phyloP scores from a whole-genome alignment of 2,329 filamentous ascomycete genomes.

The Talaromyces rugulosus region DNA sequence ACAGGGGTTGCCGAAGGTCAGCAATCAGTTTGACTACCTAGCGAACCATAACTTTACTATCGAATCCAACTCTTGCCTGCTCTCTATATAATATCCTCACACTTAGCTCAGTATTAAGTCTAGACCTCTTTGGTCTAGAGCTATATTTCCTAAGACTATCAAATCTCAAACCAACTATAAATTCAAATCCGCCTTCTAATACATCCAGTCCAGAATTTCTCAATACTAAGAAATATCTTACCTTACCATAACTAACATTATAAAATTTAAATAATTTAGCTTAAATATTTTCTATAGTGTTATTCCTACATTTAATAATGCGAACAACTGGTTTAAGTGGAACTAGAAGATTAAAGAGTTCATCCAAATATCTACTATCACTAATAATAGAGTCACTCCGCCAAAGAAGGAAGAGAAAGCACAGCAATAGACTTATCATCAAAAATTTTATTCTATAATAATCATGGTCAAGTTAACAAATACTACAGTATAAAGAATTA shows the following conservation, averaged over 20 bases:
- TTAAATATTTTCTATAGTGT: conserved; percentile 6
- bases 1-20: no score
- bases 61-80: no score
- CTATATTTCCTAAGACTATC: no score
- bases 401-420: conserved; percentile 5
- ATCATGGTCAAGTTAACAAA: conserved; percentile 9
- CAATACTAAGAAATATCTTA: conserved; percentile 2
- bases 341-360: conserved; percentile 12
- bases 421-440: conserved; percentile 15
- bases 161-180: no score
- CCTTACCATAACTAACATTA: background rate
- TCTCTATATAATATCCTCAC: no score
- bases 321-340: conserved; percentile 10
- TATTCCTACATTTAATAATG: conserved; percentile 10
- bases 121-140: no score
- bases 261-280: conserved; percentile 6
- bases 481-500: conserved; percentile 4
- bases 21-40: no score
- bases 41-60: no score
- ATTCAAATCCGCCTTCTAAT: no score
- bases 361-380: conserved; percentile 6
- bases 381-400: background rate
- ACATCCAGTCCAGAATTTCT: no score
- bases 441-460: conserved; percentile 19
- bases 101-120: no score